Evolutionary conservation across 2,329 filamentous ascomycete species (phyloP), one percentile per base, ranked within the genome.

Genomic region (Chrysoporthe austroafricana): DNA sequence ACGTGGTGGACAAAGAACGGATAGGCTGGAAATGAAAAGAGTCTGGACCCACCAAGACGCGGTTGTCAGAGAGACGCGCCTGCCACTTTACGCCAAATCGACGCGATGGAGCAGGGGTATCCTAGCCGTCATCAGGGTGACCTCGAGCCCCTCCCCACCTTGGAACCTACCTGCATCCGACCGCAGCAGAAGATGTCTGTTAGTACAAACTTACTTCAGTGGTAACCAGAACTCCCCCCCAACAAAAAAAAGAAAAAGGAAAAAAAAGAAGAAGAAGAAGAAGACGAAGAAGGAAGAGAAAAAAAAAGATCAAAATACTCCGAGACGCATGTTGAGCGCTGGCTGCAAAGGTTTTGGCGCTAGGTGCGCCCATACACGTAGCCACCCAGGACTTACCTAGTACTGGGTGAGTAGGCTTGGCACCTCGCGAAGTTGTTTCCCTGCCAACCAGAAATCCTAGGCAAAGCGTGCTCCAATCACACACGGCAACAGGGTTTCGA

Each of bases 11-110:
- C 18, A 42, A 18, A 6, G 26, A 21, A 21, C 13, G 36, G 42
- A 44, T 6, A 11, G 26, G 5, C 7, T 32, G 11, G 59, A 61
- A 32, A 46, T 7, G 9, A 14, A 36, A n/a, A 36, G 21, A 34
- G 44, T 42, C 62, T 48, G 52, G 7, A 11, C 26, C 50, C 62
- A 34, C 50, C 36, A 43, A 58, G 36, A 48, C 62, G 62, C 62
- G 52, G 62, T 64, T 64, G 62, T 11, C 43, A 57, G 42, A 64
- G 62, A 36, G 36, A 64, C 62, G 62, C 62, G 62, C 62, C 42
- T 32, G 4, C 62, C 52, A 64, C 62, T 64, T 58, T 57, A 64
- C 62, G 62, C 62, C 44, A 64, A 26, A 64, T 26, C 39, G 62
- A 46, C 52, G 62, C 62, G 62, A 8, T 43, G 0, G 8, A 11